Percentiles rank a stretch among this genome's conserved stretches.
These are phyloP conservation scores for Calonectria pseudoreteaudii DNA, from an alignment of 2,329 filamentous ascomycete genomes.

Conservation along the genomic window DNA sequence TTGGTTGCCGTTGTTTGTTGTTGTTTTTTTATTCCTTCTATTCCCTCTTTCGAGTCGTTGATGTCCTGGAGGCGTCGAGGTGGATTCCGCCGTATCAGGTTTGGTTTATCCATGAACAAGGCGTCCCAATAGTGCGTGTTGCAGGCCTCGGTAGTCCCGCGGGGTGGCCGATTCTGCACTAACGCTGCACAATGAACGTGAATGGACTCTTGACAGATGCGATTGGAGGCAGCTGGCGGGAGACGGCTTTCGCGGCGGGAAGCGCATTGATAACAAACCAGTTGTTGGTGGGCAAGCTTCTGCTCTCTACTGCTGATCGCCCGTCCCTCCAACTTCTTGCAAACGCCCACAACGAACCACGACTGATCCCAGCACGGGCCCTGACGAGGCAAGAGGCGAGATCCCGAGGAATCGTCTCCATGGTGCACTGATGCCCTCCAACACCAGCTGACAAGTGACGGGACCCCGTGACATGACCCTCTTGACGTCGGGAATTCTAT, in stretches of 20 bases:
- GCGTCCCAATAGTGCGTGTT: slow-evolving; percentile 13
- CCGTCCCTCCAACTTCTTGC: neutral
- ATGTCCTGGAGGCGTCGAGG: neutral
- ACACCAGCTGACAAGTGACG: neutral
- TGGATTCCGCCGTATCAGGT: neutral
- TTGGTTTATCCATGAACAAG: neutral
- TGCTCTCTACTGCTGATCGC: slow-evolving; percentile 10
- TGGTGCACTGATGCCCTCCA: slow-evolving; percentile 8
- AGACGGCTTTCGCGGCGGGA: neutral
- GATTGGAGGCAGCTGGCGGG: neutral
- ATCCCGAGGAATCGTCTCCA: slow-evolving; percentile 3
- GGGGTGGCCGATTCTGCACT: slow-evolving; percentile 1
- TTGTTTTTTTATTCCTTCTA: neutral
- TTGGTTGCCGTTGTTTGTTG: neutral
- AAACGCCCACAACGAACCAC: slow-evolving; percentile 14
- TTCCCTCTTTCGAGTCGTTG: neutral
- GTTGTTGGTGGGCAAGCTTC: neutral
- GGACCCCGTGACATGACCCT: neutral
- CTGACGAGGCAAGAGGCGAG: slow-evolving; percentile 10
- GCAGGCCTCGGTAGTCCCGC: slow-evolving; percentile 7
- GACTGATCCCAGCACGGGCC: slow-evolving; percentile 12
- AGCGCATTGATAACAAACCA: slow-evolving; percentile 4
- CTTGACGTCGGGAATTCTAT: slow-evolving; percentile 17
- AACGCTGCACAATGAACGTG: neutral
- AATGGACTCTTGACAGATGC: neutral